Percentiles rank a stretch among this genome's conserved stretches.
Evolutionary conservation across 2,329 filamentous ascomycete genomes (phyloP).

Genomic region (Myriosclerotinia scirpicola): DNA sequence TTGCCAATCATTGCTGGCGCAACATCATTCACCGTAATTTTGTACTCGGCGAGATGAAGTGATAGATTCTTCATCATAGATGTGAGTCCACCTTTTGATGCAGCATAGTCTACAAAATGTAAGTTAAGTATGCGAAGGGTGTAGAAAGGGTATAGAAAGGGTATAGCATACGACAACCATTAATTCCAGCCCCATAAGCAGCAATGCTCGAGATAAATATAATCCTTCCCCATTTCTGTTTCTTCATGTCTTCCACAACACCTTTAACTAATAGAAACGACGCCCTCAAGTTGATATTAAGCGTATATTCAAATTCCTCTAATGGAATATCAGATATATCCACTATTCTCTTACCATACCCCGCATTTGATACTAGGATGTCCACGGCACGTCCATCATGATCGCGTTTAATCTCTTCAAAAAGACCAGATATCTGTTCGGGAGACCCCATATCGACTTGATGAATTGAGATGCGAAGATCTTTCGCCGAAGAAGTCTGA

Average conservation of each 20-base stretch:
- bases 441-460: conserved; percentile 57
- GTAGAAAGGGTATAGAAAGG: background rate
- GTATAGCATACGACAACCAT: conserved; percentile 34
- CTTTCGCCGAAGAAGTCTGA: conserved; percentile 41
- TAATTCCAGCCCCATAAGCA: conserved; percentile 34
- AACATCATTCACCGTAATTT: conserved; percentile 50
- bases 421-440: conserved; percentile 54
- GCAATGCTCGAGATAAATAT: conserved; percentile 35
- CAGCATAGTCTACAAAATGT: conserved; percentile 33
- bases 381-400: conserved; percentile 53
- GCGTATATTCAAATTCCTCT: conserved; percentile 36
- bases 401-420: conserved; percentile 51
- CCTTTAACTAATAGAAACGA: conserved; percentile 36
- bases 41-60: conserved; percentile 44
- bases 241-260: conserved; percentile 41
- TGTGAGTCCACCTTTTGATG: conserved; percentile 47
- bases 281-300: conserved; percentile 35
- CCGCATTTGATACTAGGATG: conserved; percentile 66
- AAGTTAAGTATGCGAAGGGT: background rate
- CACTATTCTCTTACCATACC: conserved; percentile 60
- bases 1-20: conserved; percentile 49
- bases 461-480: conserved; percentile 52
- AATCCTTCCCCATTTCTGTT: conserved; percentile 42
- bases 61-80: conserved; percentile 50
- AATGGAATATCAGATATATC: conserved; percentile 37